phyloP scores from a whole-genome alignment of 2,329 filamentous ascomycete species.

The Myriosclerotinia scirpicola region DNA sequence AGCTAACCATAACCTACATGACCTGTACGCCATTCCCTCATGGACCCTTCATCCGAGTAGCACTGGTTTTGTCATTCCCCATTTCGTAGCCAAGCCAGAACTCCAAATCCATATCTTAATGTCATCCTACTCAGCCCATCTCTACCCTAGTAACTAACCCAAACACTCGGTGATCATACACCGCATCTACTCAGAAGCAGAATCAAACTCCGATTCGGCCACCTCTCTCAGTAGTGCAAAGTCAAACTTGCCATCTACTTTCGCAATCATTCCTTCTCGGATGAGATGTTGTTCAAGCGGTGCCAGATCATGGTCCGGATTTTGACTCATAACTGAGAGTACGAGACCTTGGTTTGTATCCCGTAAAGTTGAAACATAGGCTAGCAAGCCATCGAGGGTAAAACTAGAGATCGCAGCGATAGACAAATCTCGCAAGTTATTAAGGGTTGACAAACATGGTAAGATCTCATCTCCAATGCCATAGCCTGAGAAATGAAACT shows the following conservation, averaged over 20 bases:
- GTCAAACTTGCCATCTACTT: conserved; percentile 42
- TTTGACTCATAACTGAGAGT: conserved; percentile 40
- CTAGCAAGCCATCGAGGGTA: conserved; percentile 50
- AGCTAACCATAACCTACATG: not conserved
- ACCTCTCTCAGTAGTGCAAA: conserved; percentile 39
- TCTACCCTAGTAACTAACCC: not conserved
- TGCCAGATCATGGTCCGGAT: conserved; percentile 35
- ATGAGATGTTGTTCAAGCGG: conserved; percentile 36
- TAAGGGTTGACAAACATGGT: conserved; percentile 47
- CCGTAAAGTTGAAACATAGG: conserved; percentile 45
- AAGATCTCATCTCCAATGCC: conserved; percentile 53
- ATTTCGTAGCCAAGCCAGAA: not conserved
- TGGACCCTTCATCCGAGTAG: not conserved
- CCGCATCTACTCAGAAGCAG: conserved; percentile 35
- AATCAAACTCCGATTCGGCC: conserved; percentile 37
- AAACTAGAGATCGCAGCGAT: conserved; percentile 58
- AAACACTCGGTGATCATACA: not conserved
- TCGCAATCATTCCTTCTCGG: conserved; percentile 34
- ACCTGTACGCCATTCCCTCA: not conserved
- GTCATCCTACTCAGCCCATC: not conserved
- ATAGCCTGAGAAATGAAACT: conserved; percentile 56
- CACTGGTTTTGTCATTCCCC: not conserved
- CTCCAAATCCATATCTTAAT: not conserved
- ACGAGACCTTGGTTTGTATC: conserved; percentile 40
- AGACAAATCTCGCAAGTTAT: conserved; percentile 51